phyloP scores from a whole-genome alignment of 305 asterid genomes.

The Plantago coronopus region DNA sequence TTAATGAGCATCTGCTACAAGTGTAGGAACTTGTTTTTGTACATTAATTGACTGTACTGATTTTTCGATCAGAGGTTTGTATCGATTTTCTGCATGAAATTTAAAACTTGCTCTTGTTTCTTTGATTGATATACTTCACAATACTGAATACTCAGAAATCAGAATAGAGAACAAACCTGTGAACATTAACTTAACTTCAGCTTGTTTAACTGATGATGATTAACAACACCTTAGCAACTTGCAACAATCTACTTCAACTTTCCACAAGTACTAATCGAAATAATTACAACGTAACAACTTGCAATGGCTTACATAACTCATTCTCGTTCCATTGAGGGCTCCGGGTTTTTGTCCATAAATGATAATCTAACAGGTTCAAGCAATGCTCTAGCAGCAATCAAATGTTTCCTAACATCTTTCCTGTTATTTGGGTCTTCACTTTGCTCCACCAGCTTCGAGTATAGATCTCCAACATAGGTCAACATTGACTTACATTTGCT shows the following conservation, averaged over 20 bases:
- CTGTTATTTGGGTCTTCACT: conserved; percentile 27
- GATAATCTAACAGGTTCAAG: conserved; percentile 61
- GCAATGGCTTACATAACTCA: conserved; percentile 6
- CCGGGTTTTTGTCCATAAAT: conserved; percentile 29
- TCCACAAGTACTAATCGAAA: too few species aligned
- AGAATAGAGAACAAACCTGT: too few species aligned
- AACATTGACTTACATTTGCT: conserved; percentile 48
- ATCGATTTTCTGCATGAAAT: neutral
- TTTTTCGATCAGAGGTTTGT: neutral
- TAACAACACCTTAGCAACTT: neutral
- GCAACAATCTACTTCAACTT: too few species aligned
- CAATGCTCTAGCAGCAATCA: conserved; percentile 48
- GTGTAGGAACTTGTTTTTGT: conserved; percentile 1
- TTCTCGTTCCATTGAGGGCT: conserved; percentile 36
- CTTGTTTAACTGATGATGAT: conserved; percentile 69
- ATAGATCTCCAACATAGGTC: conserved; percentile 40
- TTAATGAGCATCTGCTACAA: conserved; percentile 3
- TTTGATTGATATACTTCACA: too few species aligned
- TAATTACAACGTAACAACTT: too few species aligned
- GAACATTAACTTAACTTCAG: conserved; percentile 79
- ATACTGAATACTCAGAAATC: too few species aligned
- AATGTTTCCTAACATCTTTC: conserved; percentile 37
- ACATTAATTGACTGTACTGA: neutral
- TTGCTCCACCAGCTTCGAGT: conserved; percentile 40
- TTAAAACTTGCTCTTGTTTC: too few species aligned